Evolutionary conservation across 805 yeast genomes (phyloP).

Genomic region (Candida adriatica): DNA sequence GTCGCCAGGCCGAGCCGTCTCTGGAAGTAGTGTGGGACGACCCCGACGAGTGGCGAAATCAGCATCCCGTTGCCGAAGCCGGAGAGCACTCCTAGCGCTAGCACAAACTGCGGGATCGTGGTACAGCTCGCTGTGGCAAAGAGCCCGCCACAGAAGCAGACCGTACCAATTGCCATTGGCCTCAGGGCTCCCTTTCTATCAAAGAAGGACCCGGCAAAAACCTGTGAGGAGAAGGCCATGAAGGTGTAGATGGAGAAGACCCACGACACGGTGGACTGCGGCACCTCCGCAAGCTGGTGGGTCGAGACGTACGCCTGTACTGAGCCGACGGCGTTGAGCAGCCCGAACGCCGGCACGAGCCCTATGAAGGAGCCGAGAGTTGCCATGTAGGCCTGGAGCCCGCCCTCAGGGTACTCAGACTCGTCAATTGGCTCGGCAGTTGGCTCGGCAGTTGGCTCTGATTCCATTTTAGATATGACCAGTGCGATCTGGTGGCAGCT

Average conservation of each 20-base stretch:
- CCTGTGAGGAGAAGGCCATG: conserved; percentile 39
- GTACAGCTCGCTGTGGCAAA: conserved; percentile 44
- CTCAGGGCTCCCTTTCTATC: conserved; percentile 43
- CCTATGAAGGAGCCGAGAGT: conserved; percentile 56
- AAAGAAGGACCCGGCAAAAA: conserved; percentile 50
- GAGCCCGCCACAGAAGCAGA: conserved; percentile 38
- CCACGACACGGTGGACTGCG: conserved; percentile 51
- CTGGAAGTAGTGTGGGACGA: conserved; percentile 58
- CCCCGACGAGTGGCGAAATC: conserved; percentile 50
- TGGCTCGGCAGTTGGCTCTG: too few species aligned
- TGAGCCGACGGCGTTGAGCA: conserved; percentile 53
- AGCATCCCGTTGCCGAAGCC: conserved; percentile 58
- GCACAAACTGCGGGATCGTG: conserved; percentile 49
- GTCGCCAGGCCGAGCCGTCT: conserved; percentile 47
- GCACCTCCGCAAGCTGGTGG: conserved; percentile 42
- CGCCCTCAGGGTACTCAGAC: conserved; percentile 50
- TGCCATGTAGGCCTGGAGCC: conserved; percentile 45
- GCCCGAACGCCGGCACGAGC: conserved; percentile 45
- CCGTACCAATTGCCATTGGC: conserved; percentile 36
- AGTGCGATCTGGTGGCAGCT: too few species aligned
- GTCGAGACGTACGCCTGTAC: conserved; percentile 51
- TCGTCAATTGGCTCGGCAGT: conserved; percentile 16
- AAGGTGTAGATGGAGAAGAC: conserved; percentile 52
- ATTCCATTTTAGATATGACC: too few species aligned
- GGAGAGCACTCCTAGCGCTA: conserved; percentile 44